phyloP scores from a whole-genome alignment of 2,329 filamentous ascomycete genomes.

The Microdochium trichocladiopsis region DNA sequence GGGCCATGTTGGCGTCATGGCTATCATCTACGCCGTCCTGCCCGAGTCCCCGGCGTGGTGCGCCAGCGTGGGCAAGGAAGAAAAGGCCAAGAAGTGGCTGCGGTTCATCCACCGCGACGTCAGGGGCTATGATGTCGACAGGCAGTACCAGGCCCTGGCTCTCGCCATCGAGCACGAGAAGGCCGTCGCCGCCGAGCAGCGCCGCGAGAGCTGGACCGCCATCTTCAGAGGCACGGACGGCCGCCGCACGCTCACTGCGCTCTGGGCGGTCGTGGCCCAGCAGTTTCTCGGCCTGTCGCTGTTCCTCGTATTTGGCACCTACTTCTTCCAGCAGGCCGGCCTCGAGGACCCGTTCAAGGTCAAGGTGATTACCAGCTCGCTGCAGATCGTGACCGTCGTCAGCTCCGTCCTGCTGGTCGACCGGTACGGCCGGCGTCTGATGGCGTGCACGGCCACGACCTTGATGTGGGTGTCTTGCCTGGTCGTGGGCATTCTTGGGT shows the following conservation, averaged over 20 bases:
- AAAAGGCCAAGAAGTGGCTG: slow-evolving; percentile 7
- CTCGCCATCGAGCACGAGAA: slow-evolving; percentile 1
- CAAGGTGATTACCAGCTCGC: slow-evolving; percentile 24
- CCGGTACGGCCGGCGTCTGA: slow-evolving; percentile 8
- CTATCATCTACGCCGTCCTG: slow-evolving; percentile 24
- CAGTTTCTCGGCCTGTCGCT: slow-evolving; percentile 26
- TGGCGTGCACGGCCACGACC: slow-evolving; percentile 8
- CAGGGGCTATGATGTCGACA: slow-evolving; percentile 2
- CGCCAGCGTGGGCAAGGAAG: slow-evolving; percentile 19
- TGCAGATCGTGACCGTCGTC: slow-evolving; percentile 6
- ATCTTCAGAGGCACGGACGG: slow-evolving; percentile 24
- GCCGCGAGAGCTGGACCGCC: neutral
- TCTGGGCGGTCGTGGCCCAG: slow-evolving; percentile 27
- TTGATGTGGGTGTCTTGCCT: slow-evolving; percentile 8
- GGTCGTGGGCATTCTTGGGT: slow-evolving; percentile 11
- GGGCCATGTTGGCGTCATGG: slow-evolving; percentile 30
- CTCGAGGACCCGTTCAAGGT: slow-evolving; percentile 32
- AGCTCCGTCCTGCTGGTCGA: slow-evolving; percentile 10
- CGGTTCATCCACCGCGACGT: neutral
- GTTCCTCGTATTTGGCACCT: slow-evolving; percentile 25
- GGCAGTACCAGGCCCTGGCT: slow-evolving; percentile 1
- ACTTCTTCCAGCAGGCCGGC: slow-evolving; percentile 29
- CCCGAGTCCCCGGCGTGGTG: slow-evolving; percentile 32
- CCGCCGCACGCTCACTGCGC: slow-evolving; percentile 23
- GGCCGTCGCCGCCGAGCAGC: neutral